Percentiles rank a stretch among this genome's conserved stretches.
These are phyloP conservation scores for Lipomyces orientalis DNA, from an alignment of 805 yeast genomes.

Conservation along the genomic window DNA sequence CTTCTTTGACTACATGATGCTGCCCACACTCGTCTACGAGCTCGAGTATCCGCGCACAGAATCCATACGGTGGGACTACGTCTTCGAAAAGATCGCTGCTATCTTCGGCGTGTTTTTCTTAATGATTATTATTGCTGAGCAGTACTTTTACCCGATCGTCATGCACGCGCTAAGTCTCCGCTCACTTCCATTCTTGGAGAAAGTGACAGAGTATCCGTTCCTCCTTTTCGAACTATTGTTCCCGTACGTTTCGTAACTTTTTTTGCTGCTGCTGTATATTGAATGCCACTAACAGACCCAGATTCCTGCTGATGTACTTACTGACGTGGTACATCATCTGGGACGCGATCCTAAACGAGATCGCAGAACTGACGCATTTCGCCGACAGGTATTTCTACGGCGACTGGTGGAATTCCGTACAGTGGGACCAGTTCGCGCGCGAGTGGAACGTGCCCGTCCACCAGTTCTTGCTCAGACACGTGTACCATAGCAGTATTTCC, in stretches of 20 bases:
- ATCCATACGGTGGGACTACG: conserved; percentile 69
- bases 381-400: conserved; percentile 94
- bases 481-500: conserved; percentile 87
- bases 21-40: conserved; percentile 83
- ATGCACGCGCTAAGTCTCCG: conserved; percentile 62
- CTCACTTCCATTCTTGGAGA: conserved; percentile 51
- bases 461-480: conserved; percentile 85
- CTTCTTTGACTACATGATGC: conserved; percentile 81
- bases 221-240: conserved; percentile 77
- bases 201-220: conserved; percentile 58
- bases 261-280: background rate
- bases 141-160: conserved; percentile 74
- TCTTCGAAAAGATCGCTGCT: conserved; percentile 72
- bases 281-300: background rate
- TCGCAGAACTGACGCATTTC: conserved; percentile 85
- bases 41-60: conserved; percentile 80
- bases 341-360: conserved; percentile 89
- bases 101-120: conserved; percentile 84
- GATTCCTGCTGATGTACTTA: conserved; percentile 71
- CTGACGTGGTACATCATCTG: conserved; percentile 87
- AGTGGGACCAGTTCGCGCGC: conserved; percentile 92
- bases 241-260: conserved; percentile 46
- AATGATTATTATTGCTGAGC: conserved; percentile 81
- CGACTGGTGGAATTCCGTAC: conserved; percentile 96
- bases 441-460: conserved; percentile 97